phyloP scores from a whole-genome alignment of 768 basidiomycete genomes.

The Botryobasidium botryosum region DNA sequence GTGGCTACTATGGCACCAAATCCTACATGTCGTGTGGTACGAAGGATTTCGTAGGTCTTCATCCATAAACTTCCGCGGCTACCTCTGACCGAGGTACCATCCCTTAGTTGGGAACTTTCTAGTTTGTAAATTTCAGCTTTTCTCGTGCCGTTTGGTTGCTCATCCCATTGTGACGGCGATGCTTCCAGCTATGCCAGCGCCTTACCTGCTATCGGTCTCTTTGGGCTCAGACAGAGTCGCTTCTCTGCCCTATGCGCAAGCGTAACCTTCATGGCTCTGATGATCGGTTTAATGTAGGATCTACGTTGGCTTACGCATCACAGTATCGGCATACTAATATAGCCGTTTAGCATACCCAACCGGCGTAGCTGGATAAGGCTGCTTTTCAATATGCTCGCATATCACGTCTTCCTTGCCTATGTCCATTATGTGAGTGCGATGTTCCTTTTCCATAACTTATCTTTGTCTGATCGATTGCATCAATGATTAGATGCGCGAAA shows the following conservation, averaged over 20 bases:
- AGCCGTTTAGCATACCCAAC: not conserved
- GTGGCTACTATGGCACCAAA: conserved; percentile 15
- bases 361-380: conserved; percentile 10
- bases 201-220: conserved; percentile 21
- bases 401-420: conserved; percentile 36
- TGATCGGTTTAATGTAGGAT: conserved; percentile 13
- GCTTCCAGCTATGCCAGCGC: conserved; percentile 18
- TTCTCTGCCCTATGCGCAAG: conserved; percentile 15
- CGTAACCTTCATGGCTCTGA: conserved; percentile 16
- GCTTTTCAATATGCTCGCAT: conserved; percentile 58
- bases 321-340: too few species aligned
- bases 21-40: conserved; percentile 14
- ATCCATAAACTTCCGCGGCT: not conserved
- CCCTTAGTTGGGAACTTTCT: not conserved
- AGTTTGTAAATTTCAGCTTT: not conserved
- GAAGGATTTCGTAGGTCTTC: conserved; percentile 20
- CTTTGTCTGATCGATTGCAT: too few species aligned
- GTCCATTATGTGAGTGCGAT: not conserved
- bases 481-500: too few species aligned
- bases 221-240: conserved; percentile 21
- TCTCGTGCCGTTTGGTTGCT: not conserved
- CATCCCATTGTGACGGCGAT: not conserved
- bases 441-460: too few species aligned
- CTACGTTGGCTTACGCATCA: not conserved
- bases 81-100: not conserved